phyloP scores from a whole-genome alignment of 257 asterid genomes.

The Capsicum baccatum region DNA sequence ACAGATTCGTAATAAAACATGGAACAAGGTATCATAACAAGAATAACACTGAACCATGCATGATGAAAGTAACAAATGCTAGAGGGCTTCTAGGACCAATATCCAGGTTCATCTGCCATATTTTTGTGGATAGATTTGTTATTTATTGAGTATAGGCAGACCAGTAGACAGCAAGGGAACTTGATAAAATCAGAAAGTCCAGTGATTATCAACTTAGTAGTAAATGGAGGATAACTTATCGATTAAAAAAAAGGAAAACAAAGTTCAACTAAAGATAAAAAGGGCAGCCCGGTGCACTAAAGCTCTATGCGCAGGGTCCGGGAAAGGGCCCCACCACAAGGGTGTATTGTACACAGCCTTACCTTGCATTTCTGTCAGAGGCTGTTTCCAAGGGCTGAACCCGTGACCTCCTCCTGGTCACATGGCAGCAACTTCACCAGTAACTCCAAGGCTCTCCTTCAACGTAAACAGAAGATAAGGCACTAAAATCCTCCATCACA shows the following conservation, averaged over 20 bases:
- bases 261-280: too few relatives aligned
- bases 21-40: too few relatives aligned
- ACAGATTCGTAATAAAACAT: too few relatives aligned
- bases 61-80: constrained; percentile 12
- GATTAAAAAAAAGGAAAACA: background rate
- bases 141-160: background rate
- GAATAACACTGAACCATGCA: background rate
- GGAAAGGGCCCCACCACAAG: too few relatives aligned
- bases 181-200: constrained; percentile 20
- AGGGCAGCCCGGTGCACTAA: too few relatives aligned
- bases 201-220: background rate
- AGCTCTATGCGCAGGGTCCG: too few relatives aligned
- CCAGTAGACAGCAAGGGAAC: background rate
- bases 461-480: background rate
- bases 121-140: constrained; percentile 17
- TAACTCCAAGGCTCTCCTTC: too few relatives aligned
- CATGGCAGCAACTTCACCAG: too few relatives aligned
- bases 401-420: too few relatives aligned
- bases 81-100: background rate
- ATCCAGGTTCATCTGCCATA: constrained; percentile 15
- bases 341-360: too few relatives aligned
- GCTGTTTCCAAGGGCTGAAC: too few relatives aligned
- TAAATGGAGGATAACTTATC: background rate
- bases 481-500: background rate
- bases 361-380: too few relatives aligned